Evolutionary conservation across 495 filamentous ascomycete species (phyloP), one percentile per base, ranked within the genome.

Genomic region (Mycothermus thermophilus): DNA sequence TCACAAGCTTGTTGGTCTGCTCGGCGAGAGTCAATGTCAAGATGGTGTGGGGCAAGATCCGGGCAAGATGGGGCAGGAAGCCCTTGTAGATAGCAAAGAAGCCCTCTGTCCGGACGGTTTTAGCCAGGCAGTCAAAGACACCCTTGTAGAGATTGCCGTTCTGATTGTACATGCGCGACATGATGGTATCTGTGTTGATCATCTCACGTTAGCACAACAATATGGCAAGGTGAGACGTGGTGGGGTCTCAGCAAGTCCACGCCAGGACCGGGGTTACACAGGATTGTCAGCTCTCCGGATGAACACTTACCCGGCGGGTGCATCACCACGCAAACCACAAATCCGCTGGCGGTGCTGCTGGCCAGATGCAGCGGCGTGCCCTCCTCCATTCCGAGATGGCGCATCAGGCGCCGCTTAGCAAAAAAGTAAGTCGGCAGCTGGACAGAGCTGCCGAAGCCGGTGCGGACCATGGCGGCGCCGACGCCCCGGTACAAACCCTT

Each of bases 121-220:
- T 85, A 50, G 67, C 73, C 27, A 95, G 55, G 55, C 90, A 99
- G 60, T 99, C 90, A 40, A 90, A 84, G 0, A 86, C 83, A 35
- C 85, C 79, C 42, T 70, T 77, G 63, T 99, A 99, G 4, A 96
- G 74, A 52, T 95, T 93, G 19, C 90, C 90, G 35, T 86, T 88
- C 59, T 99, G 90, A 64, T 99, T 99, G 63, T 99, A 99, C 71
- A 99, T 80, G 22, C 90, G 79, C 32, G 80, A 86, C 90, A 99
- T 99, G 60, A 99, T 83, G 7, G 92, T 96, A 54, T 99, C 90
- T 85, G 21, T 3, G n/a, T n/a, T n/a, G n/a, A n/a, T n/a, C n/a
- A n/a, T n/a, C n/a, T 15, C 8, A 35, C 48, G 64, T 47, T 65
- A 87, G 83, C 83, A 46, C 8, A 1, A 10, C 0, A 10, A n/a